Percentiles rank a stretch among this genome's conserved stretches.
phyloP scores from a whole-genome alignment of 768 basidiomycete species.

The Auricularia auricula-judae region DNA sequence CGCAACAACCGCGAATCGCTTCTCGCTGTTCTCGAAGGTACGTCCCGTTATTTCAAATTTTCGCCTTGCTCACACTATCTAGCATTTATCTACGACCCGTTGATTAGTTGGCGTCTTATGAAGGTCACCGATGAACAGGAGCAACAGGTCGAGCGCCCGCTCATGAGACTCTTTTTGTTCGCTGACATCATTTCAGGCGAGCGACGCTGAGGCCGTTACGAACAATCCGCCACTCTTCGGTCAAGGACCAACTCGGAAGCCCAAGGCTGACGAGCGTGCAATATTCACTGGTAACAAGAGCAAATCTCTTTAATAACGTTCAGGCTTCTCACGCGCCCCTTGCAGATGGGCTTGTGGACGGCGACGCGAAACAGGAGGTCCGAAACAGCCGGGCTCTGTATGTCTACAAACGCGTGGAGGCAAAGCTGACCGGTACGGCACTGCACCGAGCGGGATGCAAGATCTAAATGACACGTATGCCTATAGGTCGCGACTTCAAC shows the following conservation, averaged over 20 bases:
- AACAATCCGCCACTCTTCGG: constrained; percentile 4
- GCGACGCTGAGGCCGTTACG: constrained; percentile 2
- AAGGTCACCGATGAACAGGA: constrained; percentile 17
- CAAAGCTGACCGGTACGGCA: constrained; percentile 30
- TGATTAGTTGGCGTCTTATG: constrained; percentile 31
- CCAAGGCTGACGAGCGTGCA: constrained; percentile 26
- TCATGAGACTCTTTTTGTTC: constrained; percentile 19
- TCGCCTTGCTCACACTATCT: constrained; percentile 6
- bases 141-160: constrained; percentile 16
- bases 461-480: no score
- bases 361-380: constrained; percentile 23
- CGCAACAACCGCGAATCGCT: constrained; percentile 37
- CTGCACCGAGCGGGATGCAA: not conserved
- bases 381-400: constrained; percentile 31
- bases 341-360: constrained; percentile 11
- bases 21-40: constrained; percentile 28
- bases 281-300: constrained; percentile 13
- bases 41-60: not conserved
- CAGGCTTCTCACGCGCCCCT: not conserved
- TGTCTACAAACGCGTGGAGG: constrained; percentile 33
- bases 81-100: constrained; percentile 38
- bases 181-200: not conserved
- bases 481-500: constrained; percentile 33
- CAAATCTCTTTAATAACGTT: not conserved
- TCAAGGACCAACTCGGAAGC: constrained; percentile 17